A percentile compares a stretch with the other conserved stretches of the same genome.
These are phyloP conservation scores for Auxenochlorella pyrenoidosa DNA, from an alignment of 139 green algal species.

Conservation along the genomic window DNA sequence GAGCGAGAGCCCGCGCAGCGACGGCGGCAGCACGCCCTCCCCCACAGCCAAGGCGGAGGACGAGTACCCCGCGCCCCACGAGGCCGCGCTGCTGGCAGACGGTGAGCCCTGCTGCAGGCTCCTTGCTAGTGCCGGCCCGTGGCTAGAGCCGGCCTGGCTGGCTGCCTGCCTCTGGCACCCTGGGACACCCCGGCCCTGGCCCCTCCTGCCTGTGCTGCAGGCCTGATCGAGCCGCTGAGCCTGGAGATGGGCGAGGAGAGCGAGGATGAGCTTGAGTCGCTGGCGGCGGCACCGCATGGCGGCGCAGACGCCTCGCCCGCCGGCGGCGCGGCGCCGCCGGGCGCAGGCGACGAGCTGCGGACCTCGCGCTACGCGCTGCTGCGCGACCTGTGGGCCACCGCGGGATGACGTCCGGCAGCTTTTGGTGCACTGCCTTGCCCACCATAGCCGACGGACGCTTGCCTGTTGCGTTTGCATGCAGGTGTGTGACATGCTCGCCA, in stretches of 20 bases:
- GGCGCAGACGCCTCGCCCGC: background rate
- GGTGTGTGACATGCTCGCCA: too few relatives aligned
- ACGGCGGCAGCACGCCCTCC: conserved; percentile 18
- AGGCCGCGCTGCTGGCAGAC: conserved; percentile 50
- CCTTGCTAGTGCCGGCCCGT: too few relatives aligned
- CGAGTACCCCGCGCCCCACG: conserved; percentile 47
- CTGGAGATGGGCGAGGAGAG: conserved; percentile 63
- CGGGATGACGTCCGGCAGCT: background rate
- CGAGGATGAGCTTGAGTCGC: conserved; percentile 61
- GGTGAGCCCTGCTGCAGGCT: background rate
- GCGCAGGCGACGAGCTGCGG: conserved; percentile 31
- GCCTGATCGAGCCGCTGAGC: conserved; percentile 54
- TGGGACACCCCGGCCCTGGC: background rate
- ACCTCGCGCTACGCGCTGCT: conserved; percentile 54
- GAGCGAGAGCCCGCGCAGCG: conserved; percentile 39
- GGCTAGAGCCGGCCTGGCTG: too few relatives aligned
- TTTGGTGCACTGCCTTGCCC: too few relatives aligned
- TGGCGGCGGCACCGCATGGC: background rate
- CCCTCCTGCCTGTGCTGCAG: background rate
- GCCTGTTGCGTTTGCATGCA: too few relatives aligned
- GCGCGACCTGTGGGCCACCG: conserved; percentile 52
- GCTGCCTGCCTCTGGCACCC: too few relatives aligned
- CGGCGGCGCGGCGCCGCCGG: background rate
- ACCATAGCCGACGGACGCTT: too few relatives aligned
- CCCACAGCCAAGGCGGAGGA: conserved; percentile 32